A percentile compares a stretch with the other conserved stretches of the same genome.
Conservation (phyloP, 2,329 filamentous ascomycete genomes). For the Fusarium brachygibbosum region DNA sequence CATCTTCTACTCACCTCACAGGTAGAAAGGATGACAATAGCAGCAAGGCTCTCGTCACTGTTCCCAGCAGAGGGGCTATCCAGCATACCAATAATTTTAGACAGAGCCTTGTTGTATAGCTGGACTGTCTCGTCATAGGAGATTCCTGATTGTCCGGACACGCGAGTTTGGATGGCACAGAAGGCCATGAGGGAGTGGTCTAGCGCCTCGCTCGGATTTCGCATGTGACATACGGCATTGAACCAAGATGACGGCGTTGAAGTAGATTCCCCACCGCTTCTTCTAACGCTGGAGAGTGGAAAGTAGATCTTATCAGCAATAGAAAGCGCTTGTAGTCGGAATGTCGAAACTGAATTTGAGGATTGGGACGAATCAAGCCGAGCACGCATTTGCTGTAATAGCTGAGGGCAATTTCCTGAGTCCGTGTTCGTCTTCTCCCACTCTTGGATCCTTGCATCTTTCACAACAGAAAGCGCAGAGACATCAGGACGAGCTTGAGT, state of each 20-base stretch:
- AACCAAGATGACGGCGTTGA: conserved; percentile 6
- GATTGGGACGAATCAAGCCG: background rate
- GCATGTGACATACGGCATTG: conserved; percentile 3
- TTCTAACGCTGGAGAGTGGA: fast-evolving
- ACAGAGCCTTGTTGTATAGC: conserved; percentile 7
- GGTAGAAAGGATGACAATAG: conserved; percentile 12
- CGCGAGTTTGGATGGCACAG: conserved; percentile 9
- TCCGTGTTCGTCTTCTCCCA: fast-evolving
- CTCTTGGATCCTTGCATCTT: background rate
- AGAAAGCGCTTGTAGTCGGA: background rate
- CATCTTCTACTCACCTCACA: background rate
- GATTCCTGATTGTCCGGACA: background rate
- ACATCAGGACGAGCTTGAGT: background rate
- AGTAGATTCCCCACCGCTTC: background rate
- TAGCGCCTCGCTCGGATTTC: background rate
- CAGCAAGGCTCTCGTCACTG: conserved; percentile 3
- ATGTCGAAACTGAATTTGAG: background rate
- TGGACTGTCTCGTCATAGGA: conserved; percentile 2
- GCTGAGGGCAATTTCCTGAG: background rate
- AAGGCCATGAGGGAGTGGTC: conserved; percentile 20
- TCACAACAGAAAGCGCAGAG: conserved; percentile 11
- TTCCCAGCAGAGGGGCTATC: background rate
- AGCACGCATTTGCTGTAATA: background rate
- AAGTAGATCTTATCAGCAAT: conserved; percentile 1
- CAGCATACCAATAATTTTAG: background rate